Evolutionary conservation across 2,329 filamentous ascomycete genomes (phyloP).

Genomic region (Aspergillus japonicus): DNA sequence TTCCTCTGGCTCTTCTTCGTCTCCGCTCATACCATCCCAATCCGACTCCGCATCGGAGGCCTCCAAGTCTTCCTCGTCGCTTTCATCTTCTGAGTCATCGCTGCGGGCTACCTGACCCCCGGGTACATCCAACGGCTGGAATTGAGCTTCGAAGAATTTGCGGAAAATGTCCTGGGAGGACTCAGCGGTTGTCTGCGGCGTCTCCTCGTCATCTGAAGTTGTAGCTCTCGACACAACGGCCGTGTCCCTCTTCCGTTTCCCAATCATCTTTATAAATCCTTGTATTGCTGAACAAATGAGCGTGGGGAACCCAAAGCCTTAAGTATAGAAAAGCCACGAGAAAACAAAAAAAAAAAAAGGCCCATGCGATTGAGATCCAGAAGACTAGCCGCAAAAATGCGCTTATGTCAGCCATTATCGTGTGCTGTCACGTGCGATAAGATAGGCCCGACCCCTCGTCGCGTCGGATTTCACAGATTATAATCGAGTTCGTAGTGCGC

Average conservation of each 20-base stretch:
- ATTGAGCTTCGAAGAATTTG: conserved; percentile 83
- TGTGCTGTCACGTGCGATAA: conserved; percentile 41
- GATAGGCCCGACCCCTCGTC: conserved; percentile 26
- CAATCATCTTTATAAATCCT: conserved; percentile 35
- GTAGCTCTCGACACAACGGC: conserved; percentile 28
- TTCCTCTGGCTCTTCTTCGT: conserved; percentile 39
- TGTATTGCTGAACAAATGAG: conserved; percentile 7
- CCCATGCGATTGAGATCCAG: neutral
- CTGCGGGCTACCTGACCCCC: conserved; percentile 10
- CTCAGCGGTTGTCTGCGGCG: conserved; percentile 27
- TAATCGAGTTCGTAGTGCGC: conserved; percentile 17
- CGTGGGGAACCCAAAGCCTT: neutral
- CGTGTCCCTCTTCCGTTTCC: conserved; percentile 51
- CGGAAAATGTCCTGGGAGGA: conserved; percentile 74
- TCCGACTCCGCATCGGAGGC: conserved; percentile 46
- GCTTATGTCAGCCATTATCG: conserved; percentile 1
- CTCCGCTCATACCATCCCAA: conserved; percentile 64
- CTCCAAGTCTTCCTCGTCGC: conserved; percentile 24
- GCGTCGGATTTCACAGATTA: conserved; percentile 13
- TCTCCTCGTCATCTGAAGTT: conserved; percentile 23
- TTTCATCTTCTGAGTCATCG: conserved; percentile 21
- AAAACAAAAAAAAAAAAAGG: neutral
- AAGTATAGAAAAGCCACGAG: neutral
- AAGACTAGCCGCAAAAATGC: neutral
- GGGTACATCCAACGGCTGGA: conserved; percentile 64